A percentile compares a stretch with the other conserved stretches of the same genome.
Conservation (phyloP, 1,284 basidiomycete genomes). For the Coriolopsis trogii region DNA sequence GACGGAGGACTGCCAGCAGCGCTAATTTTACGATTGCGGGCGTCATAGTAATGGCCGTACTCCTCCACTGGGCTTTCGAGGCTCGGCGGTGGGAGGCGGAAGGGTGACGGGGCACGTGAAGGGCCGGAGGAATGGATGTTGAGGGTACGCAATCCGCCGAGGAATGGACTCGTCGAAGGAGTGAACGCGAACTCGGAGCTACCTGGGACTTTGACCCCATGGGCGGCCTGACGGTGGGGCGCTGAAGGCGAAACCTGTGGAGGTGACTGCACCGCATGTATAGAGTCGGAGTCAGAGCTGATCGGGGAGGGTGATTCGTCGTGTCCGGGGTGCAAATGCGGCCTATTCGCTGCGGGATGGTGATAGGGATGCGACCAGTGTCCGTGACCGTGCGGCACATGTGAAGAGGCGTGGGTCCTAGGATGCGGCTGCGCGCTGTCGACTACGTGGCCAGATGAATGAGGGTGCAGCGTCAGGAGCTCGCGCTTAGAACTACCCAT, state of each 20-base stretch:
- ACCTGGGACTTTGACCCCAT: slow-evolving; percentile 14
- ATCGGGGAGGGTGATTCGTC: slow-evolving; percentile 70
- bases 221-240: slow-evolving; percentile 17
- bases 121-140: slow-evolving; percentile 70
- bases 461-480: slow-evolving; percentile 37
- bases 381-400: slow-evolving; percentile 28
- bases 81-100: slow-evolving; percentile 58
- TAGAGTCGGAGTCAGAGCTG: slow-evolving; percentile 67
- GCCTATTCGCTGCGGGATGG: slow-evolving; percentile 34
- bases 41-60: slow-evolving; percentile 27
- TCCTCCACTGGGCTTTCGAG: slow-evolving; percentile 41
- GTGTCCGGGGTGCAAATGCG: slow-evolving; percentile 41
- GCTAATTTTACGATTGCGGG: slow-evolving; percentile 27
- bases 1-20: slow-evolving; percentile 46
- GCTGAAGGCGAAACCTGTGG: slow-evolving; percentile 20
- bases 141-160: slow-evolving; percentile 78
- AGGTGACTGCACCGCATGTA: slow-evolving; percentile 36
- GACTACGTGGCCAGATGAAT: slow-evolving; percentile 48
- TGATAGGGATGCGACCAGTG: slow-evolving; percentile 47
- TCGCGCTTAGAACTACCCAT: slow-evolving; percentile 35
- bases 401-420: slow-evolving; percentile 19
- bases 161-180: slow-evolving; percentile 79
- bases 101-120: slow-evolving; percentile 69
- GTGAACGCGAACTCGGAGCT: slow-evolving; percentile 45
- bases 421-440: slow-evolving; percentile 28